These are phyloP conservation scores for Penicillium crustosum DNA, from an alignment of 2,329 filamentous ascomycete genomes.

Conservation along the genomic window DNA sequence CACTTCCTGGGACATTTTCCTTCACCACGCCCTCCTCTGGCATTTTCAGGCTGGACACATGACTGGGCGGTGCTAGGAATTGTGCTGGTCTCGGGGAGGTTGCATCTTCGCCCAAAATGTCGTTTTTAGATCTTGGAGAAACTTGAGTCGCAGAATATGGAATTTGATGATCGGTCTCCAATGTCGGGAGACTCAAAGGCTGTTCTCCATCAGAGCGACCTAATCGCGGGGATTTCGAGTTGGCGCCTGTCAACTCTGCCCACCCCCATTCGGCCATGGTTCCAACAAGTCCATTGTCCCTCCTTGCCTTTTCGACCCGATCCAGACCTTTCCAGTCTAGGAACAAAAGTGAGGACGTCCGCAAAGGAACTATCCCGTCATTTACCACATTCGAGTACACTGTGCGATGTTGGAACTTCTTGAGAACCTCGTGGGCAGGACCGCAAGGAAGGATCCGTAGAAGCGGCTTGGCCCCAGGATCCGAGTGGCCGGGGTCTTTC, in stretches of 20 bases:
- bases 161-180: background rate
- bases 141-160: slow-evolving; percentile 17
- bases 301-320: slow-evolving; percentile 87
- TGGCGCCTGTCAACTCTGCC: slow-evolving; percentile 79
- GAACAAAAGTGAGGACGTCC: slow-evolving; percentile 94
- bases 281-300: slow-evolving; percentile 88
- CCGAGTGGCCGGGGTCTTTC: slow-evolving; percentile 56
- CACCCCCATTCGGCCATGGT: slow-evolving; percentile 93
- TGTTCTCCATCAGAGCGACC: slow-evolving; percentile 28
- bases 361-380: slow-evolving; percentile 90
- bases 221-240: slow-evolving; percentile 56
- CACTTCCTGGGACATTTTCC: slow-evolving; percentile 24
- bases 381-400: slow-evolving; percentile 98
- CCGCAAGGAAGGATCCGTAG: slow-evolving; percentile 87
- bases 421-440: slow-evolving; percentile 81
- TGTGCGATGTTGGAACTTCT: slow-evolving; percentile 86
- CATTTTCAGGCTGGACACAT: slow-evolving; percentile 5
- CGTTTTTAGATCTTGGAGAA: slow-evolving; percentile 12
- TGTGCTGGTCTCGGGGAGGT: slow-evolving; percentile 21
- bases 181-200: slow-evolving; percentile 19
- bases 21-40: slow-evolving; percentile 12
- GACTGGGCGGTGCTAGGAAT: slow-evolving; percentile 22
- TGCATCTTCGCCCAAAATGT: slow-evolving; percentile 7
- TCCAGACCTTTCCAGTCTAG: slow-evolving; percentile 94
- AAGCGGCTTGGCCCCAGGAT: slow-evolving; percentile 83